A percentile compares a stretch with the other conserved stretches of the same genome.
phyloP scores from a whole-genome alignment of 2,329 filamentous ascomycete species.

The Trematosphaeria pertusa region DNA sequence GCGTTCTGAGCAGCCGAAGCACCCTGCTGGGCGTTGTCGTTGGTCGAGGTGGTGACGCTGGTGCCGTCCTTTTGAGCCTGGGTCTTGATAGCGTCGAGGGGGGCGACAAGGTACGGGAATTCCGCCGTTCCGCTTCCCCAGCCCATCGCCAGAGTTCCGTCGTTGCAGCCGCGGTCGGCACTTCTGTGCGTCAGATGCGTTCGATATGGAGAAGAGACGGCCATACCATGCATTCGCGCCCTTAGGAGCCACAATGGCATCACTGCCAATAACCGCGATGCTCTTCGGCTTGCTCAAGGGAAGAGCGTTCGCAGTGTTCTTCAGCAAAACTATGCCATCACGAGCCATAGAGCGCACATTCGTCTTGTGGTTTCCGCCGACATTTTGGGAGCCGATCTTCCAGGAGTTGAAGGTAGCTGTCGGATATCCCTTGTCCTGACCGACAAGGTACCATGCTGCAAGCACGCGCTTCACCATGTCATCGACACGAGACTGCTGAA shows the following conservation, averaged over 20 bases:
- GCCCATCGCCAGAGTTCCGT: slow-evolving; percentile 71
- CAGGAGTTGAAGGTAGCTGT: slow-evolving; percentile 55
- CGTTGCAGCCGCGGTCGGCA: slow-evolving; percentile 67
- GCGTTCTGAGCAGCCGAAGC: slow-evolving; percentile 47
- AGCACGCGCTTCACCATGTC: slow-evolving; percentile 55
- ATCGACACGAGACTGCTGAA: slow-evolving; percentile 48
- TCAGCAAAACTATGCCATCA: slow-evolving; percentile 58
- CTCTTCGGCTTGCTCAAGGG: slow-evolving; percentile 73
- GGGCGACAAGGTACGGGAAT: slow-evolving; percentile 53
- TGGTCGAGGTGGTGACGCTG: slow-evolving; percentile 47
- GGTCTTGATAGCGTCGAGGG: slow-evolving; percentile 51
- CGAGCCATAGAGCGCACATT: slow-evolving; percentile 52
- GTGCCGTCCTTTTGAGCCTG: slow-evolving; percentile 48
- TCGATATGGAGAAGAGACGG: background rate
- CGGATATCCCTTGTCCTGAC: slow-evolving; percentile 55
- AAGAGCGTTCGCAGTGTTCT: slow-evolving; percentile 72
- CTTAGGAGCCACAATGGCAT: slow-evolving; percentile 75
- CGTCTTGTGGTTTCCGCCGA: slow-evolving; percentile 49
- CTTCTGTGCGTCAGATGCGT: slow-evolving; percentile 1
- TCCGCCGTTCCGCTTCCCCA: slow-evolving; percentile 67
- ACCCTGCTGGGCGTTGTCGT: slow-evolving; percentile 46
- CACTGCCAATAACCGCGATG: slow-evolving; percentile 73
- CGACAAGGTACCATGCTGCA: slow-evolving; percentile 58
- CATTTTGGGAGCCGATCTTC: slow-evolving; percentile 49
- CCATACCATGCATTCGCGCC: slow-evolving; percentile 77